Base-by-base conservation (phyloP, 768 basidiomycete species). In the Podaxis sp. region DNA sequence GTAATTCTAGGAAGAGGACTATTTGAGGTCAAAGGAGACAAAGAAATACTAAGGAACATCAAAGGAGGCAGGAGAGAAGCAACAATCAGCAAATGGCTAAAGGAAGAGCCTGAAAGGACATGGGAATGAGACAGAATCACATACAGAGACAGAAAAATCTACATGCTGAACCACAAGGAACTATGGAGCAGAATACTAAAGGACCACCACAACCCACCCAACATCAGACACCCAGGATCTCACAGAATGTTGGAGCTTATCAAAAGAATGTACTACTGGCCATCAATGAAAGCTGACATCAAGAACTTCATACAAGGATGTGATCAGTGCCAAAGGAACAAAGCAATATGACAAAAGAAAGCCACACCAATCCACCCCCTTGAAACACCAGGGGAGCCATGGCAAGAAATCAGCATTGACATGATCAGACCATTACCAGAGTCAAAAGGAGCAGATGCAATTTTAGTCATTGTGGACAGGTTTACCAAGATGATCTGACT, bases 321-420 rank as follows among this genome's bases (percentile, higher is more conserved):
- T 48, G 15, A 46, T 24, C 8, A 2, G 2, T 58, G 17, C 24
- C 44, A 58, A 20, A 10, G 26, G 12, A 58, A 58, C 44, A 58
- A 48, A 30, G 48, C 48, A 37, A 12, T 2, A 11, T 4, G 40
- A 33, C 22, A 4, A 2, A 15, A 53, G 15, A 6, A 11, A 13
- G 17, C 4, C 7, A 30, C 33, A 3, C 12, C 52, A 4, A 26
- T 58, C 7, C 41, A 58, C 20, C 56, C 41, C 3, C 17, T 58
- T 48, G 13, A 26, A 11, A 58, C 28, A 38, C 26, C 56, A 24
- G 4, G 48, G 22, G 56, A 12, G 6, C 56, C 30, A n/a, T 58
- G 56, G 56, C 15, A 38, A 15, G 26, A 58, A 17, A 58, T 58
- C 26, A 44, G n/a, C n/a, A n/a, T n/a, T n/a, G n/a, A n/a, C n/a